These are phyloP conservation scores for Nectriaceae sp. DNA, from an alignment of 2,329 filamentous ascomycete species.

Conservation along the genomic window DNA sequence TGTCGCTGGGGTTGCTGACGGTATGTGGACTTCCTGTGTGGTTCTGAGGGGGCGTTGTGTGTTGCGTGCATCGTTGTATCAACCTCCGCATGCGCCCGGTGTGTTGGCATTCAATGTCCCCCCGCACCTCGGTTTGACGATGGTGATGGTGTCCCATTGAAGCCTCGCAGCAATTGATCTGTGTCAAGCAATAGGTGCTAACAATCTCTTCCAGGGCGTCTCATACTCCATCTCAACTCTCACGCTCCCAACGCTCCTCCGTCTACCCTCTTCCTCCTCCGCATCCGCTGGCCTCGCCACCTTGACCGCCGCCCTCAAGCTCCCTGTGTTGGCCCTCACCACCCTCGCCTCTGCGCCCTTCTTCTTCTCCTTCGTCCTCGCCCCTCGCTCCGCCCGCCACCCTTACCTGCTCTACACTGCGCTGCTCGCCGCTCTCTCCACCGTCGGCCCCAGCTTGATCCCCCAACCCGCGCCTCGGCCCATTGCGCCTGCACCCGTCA, in stretches of 20 bases:
- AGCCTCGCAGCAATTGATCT: constrained; percentile 1
- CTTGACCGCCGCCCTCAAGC: constrained; percentile 63
- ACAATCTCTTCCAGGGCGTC: constrained; percentile 64
- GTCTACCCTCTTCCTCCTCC: constrained; percentile 73
- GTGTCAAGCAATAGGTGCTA: constrained; percentile 8
- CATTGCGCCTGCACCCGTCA: constrained; percentile 29
- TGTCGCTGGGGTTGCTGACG: constrained; percentile 84
- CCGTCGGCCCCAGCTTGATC: constrained; percentile 52
- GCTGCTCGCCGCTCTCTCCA: constrained; percentile 65
- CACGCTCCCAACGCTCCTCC: constrained; percentile 77
- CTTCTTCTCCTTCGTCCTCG: constrained; percentile 75
- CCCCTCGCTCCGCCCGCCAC: constrained; percentile 74
- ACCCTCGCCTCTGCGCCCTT: constrained; percentile 71
- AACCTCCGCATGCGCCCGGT: not conserved
- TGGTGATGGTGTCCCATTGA: not conserved
- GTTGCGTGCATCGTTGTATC: not conserved
- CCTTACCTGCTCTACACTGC: constrained; percentile 90
- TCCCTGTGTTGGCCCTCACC: constrained; percentile 68
- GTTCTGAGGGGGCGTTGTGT: not conserved
- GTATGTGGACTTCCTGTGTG: constrained; percentile 55
- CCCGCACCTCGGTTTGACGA: not conserved
- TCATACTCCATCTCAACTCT: constrained; percentile 82
- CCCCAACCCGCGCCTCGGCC: constrained; percentile 36
- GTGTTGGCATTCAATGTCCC: not conserved
- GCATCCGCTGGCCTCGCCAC: constrained; percentile 72